Percentiles rank a stretch among this genome's conserved stretches.
These are phyloP conservation scores for Hymenoscyphus albidus DNA, from an alignment of 2,329 filamentous ascomycete genomes.

Conservation along the genomic window DNA sequence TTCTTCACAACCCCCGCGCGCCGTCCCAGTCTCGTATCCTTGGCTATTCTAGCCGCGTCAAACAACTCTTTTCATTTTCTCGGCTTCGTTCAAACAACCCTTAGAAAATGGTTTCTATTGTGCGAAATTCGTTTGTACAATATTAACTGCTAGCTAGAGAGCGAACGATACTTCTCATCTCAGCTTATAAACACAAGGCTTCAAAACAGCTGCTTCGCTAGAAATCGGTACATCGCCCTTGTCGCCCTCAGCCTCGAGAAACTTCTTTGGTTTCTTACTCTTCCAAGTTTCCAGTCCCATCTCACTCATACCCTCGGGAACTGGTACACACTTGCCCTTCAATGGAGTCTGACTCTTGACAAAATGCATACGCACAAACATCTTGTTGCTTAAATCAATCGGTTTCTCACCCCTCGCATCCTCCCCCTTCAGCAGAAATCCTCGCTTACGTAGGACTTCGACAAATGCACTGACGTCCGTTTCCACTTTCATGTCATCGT, in stretches of 20 bases:
- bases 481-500: slow-evolving; percentile 60
- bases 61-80: no score
- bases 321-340: slow-evolving; percentile 67
- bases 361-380: slow-evolving; percentile 98
- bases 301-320: slow-evolving; percentile 42
- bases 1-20: no score
- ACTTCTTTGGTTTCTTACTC: slow-evolving; percentile 72
- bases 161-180: slow-evolving; percentile 39
- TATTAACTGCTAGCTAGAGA: no score
- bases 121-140: background rate
- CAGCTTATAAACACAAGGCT: slow-evolving; percentile 95
- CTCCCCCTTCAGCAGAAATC: slow-evolving; percentile 70
- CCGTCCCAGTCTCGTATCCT: no score
- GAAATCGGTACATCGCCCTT: slow-evolving; percentile 59
- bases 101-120: background rate
- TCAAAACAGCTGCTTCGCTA: slow-evolving; percentile 66
- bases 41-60: no score
- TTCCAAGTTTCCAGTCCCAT: slow-evolving; percentile 61
- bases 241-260: slow-evolving; percentile 64
- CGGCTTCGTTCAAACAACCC: background rate
- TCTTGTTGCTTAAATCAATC: slow-evolving; percentile 85
- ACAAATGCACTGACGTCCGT: slow-evolving; percentile 88
- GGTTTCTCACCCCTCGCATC: slow-evolving; percentile 46
- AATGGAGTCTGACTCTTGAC: slow-evolving; percentile 73
- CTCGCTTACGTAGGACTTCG: slow-evolving; percentile 72